Evolutionary conservation across 305 asterid genomes (phyloP).

Genomic region (Fraxinus dipetala): DNA sequence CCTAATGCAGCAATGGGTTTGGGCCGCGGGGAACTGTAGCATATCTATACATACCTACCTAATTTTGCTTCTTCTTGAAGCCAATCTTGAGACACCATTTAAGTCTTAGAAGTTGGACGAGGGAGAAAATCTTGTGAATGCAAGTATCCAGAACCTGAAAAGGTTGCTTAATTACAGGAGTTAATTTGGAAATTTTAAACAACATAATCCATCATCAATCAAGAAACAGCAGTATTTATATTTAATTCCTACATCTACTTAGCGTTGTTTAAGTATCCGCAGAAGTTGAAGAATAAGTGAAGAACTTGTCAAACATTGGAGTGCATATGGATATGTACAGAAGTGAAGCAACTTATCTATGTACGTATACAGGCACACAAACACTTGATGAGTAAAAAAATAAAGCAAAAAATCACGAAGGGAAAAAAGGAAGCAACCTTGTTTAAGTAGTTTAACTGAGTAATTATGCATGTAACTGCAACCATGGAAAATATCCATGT

Average conservation of each 20-base stretch:
- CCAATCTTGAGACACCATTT: background rate
- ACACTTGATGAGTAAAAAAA: background rate
- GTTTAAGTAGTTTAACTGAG: conserved; percentile 82
- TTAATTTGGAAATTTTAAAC: background rate
- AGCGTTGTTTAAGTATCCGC: background rate
- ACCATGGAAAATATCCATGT: conserved; percentile 84
- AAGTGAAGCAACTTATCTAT: background rate
- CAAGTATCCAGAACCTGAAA: background rate
- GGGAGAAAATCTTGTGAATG: background rate
- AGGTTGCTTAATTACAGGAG: background rate
- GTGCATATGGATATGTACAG: background rate
- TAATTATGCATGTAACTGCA: conserved; percentile 59
- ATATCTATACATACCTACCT: background rate
- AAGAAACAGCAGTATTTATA: background rate
- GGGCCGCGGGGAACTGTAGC: background rate
- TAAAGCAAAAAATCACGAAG: background rate
- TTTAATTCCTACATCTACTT: background rate
- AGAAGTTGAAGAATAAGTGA: background rate
- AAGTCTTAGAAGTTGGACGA: background rate
- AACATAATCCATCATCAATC: background rate
- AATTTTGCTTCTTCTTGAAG: background rate
- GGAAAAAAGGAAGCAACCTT: conserved; percentile 46
- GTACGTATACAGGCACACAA: background rate
- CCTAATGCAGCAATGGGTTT: background rate
- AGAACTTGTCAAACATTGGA: background rate